These are phyloP conservation scores for Talaromyces trachyspermus DNA, from an alignment of 495 filamentous ascomycete genomes.

Conservation along the genomic window DNA sequence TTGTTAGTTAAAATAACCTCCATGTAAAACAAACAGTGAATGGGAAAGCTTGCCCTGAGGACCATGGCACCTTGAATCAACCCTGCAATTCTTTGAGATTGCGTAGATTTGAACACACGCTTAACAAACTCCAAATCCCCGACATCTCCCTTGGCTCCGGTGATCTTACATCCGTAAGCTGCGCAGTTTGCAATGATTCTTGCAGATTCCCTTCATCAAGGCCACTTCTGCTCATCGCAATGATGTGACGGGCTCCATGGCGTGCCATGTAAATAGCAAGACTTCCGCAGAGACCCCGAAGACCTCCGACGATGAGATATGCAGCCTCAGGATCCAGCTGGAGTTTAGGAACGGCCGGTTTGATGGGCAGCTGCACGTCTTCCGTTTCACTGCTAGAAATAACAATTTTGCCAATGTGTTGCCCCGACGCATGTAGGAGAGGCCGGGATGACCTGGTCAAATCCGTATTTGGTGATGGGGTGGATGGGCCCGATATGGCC, in stretches of 20 bases:
- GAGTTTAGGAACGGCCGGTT: constrained; percentile 5
- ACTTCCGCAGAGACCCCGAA: constrained; percentile 47
- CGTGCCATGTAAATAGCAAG: constrained; percentile 46
- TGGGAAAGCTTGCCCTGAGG: constrained; percentile 23
- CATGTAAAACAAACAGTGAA: neutral
- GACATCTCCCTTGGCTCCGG: constrained; percentile 6
- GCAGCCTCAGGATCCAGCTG: constrained; percentile 11
- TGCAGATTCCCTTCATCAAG: neutral
- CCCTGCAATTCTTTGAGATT: constrained; percentile 7
- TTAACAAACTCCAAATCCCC: neutral
- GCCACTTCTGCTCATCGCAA: constrained; percentile 41
- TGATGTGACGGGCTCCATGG: constrained; percentile 43
- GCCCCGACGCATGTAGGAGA: constrained; percentile 28
- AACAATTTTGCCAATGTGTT: constrained; percentile 41
- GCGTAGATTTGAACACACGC: constrained; percentile 24
- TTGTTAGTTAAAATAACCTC: neutral
- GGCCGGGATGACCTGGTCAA: constrained; percentile 30
- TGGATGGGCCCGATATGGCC: constrained; percentile 6
- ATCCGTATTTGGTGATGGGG: constrained; percentile 30
- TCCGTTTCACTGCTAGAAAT: constrained; percentile 20
- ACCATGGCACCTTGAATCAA: constrained; percentile 14
- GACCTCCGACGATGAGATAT: constrained; percentile 49
- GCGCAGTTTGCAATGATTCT: too few species aligned
- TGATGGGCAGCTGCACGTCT: neutral
- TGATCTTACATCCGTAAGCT: too few species aligned